These are phyloP conservation scores for Cenchrus fungigraminus DNA, from an alignment of 176 grass and related monocot species.

Conservation along the genomic window DNA sequence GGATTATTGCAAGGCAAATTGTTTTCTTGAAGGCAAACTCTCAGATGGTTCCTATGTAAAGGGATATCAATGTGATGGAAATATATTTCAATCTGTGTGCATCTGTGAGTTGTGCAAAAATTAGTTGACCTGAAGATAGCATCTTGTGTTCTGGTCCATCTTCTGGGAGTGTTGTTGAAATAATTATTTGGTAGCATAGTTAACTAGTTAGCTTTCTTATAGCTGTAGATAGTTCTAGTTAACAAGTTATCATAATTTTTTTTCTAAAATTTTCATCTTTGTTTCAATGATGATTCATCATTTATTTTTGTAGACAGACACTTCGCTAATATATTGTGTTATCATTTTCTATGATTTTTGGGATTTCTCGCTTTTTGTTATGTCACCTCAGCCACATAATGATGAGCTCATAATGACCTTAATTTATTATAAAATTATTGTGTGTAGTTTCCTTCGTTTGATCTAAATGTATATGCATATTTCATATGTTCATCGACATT, in stretches of 20 bases:
- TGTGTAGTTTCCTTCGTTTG: no score
- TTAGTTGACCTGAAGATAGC: not conserved
- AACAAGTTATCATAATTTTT: not conserved
- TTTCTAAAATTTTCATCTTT: no score
- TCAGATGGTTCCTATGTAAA: not conserved
- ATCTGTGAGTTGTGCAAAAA: not conserved
- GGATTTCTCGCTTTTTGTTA: no score
- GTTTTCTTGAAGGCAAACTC: not conserved
- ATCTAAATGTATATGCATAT: no score
- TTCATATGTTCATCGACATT: no score
- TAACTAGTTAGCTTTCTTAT: conserved; percentile 3
- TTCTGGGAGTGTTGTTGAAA: not conserved
- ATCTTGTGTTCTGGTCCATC: not conserved
- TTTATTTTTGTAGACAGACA: no score
- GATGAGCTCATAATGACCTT: no score
- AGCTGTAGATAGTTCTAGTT: not conserved
- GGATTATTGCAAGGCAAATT: not conserved
- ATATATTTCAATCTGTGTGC: not conserved
- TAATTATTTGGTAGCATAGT: not conserved
- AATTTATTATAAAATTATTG: no score
- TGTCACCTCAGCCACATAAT: no score
- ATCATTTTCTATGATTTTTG: no score
- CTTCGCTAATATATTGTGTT: no score
- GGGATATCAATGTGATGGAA: not conserved
- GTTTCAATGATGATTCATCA: not conserved